Conservation (phyloP, 2,329 filamentous ascomycete species). For the Drechslerella dactyloides region DNA sequence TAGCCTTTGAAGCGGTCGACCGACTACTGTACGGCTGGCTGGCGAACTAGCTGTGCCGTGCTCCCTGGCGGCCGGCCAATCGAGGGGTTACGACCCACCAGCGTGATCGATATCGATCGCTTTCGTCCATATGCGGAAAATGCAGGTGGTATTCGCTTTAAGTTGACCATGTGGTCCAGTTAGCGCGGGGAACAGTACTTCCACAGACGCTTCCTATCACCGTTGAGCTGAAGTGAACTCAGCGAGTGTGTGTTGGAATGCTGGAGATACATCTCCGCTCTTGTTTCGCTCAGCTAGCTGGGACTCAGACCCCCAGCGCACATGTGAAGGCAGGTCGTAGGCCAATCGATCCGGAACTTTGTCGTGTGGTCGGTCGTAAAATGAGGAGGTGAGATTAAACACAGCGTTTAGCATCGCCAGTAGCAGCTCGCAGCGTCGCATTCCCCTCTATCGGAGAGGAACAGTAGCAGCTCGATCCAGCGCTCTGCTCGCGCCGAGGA, state of each 20-base stretch:
- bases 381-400: slow-evolving; percentile 14
- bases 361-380: too few relatives aligned
- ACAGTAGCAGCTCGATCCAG: slow-evolving; percentile 4
- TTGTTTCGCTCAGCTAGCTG: too few relatives aligned
- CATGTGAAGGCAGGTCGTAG: slow-evolving; percentile 28
- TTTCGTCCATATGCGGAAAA: slow-evolving; percentile 23
- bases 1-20: too few relatives aligned
- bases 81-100: background rate
- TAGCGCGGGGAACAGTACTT: slow-evolving; percentile 21
- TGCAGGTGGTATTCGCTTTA: slow-evolving; percentile 37
- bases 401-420: background rate
- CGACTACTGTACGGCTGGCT: too few relatives aligned
- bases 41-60: background rate
- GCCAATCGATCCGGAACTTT: slow-evolving; percentile 40
- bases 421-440: background rate
- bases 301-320: background rate
- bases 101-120: slow-evolving; percentile 9
- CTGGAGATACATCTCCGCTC: too few relatives aligned
- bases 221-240: slow-evolving; percentile 25
- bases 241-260: too few relatives aligned
- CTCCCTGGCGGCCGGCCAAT: background rate
- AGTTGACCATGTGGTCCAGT: slow-evolving; percentile 44
- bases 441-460: background rate
- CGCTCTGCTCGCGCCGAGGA: background rate
- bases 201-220: background rate